Conservation (phyloP, 371 early-diverging fungal genomes). For the Amoeboaphelidium occidentale region DNA sequence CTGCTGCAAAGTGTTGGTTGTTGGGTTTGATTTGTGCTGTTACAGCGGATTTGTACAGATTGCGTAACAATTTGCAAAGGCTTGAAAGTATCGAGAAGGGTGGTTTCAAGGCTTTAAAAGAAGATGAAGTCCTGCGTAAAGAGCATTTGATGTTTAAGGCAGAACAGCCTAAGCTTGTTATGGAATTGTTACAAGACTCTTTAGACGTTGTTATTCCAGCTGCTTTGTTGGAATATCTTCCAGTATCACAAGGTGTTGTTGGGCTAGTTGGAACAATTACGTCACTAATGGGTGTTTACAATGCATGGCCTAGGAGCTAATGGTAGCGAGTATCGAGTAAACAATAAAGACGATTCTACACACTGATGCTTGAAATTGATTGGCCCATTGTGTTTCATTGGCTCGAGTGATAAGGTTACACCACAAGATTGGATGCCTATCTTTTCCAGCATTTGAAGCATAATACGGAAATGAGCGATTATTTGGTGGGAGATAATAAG, state of each 20-base stretch:
- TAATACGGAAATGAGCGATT: too few species aligned
- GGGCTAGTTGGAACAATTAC: constrained; percentile 34
- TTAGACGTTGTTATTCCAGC: constrained; percentile 34
- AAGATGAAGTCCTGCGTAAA: background rate
- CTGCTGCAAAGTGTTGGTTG: constrained; percentile 31
- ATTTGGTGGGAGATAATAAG: too few species aligned
- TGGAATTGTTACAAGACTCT: constrained; percentile 28
- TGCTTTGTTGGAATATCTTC: constrained; percentile 24
- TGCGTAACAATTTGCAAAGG: constrained; percentile 15
- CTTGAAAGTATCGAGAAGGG: constrained; percentile 9
- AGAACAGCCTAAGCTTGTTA: constrained; percentile 20
- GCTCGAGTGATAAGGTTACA: too few species aligned
- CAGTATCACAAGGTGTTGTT: constrained; percentile 30
- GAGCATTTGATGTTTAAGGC: constrained; percentile 5
- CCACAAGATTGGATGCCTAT: too few species aligned
- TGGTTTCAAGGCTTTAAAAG: too few species aligned
- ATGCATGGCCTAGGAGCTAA: background rate
- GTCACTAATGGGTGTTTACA: constrained; percentile 18
- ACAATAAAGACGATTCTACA: too few species aligned
- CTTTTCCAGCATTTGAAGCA: too few species aligned
- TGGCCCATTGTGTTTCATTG: too few species aligned
- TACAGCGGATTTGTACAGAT: constrained; percentile 25
- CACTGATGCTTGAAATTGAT: too few species aligned
- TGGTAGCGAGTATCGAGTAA: too few species aligned
- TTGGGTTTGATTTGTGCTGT: constrained; percentile 28